Evolutionary conservation across 768 basidiomycete genomes (phyloP), one percentile per base, ranked within the genome.

Genomic region (Mycena galopus): DNA sequence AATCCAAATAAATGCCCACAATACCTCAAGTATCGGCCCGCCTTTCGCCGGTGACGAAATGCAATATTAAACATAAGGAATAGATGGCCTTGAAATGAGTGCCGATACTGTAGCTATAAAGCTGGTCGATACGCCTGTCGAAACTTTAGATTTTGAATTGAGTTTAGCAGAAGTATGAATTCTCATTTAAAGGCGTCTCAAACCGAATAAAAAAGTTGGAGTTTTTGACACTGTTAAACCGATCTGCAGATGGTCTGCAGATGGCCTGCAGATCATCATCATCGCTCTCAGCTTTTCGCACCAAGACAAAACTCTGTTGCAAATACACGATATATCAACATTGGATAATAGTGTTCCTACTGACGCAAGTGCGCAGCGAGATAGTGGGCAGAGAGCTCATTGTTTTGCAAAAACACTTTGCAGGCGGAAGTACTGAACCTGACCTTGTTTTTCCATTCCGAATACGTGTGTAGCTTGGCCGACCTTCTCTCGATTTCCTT

Each of bases 371-470:
- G 57, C 30, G 39, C 29, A 17, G 66, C 58, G 37, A 62, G 59
- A 53, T 69, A 69, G 30, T 62, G 14, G 35, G 59, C 67, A 44
- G 59, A 10, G 37, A 69, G 32, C 37, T 61, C 21, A 21, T 63
- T 42, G 39, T 69, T 63, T 39, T 69, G 63, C 30, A 14, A 14
- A 19, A 3, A 30, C 37, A 65, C 69, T 55, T 71, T 71, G 56
- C 55, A 42, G 17, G 69, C 62, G 14, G 57, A 42, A 42, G 44
- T 37, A 51, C 57, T 71, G 60, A 58, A 71, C 63, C 63, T 64
- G 30, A 71, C 4, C 23, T 65, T 65, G 56, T 12, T 50, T 51
- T 71, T 71, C 69, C 69, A 71, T 53, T 71, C 69, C 1, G 56
- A 9, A n/a, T 59, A 65, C 8, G 61, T 71, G 44, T 51, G 37